Evolutionary conservation across 306 rosid genomes (phyloP).

Genomic region (Ormosia semicastrata): DNA sequence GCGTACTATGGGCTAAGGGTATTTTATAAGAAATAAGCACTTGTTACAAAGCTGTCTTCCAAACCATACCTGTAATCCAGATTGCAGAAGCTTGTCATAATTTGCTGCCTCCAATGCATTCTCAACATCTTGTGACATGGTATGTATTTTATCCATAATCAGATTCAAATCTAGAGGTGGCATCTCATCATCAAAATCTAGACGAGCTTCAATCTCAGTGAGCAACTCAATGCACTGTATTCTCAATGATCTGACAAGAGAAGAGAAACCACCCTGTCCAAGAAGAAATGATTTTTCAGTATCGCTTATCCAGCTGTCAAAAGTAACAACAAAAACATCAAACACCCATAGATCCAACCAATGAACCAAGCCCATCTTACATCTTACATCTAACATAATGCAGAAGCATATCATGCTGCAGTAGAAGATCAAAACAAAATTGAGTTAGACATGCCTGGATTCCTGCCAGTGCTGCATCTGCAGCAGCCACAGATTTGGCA

Average conservation of each 20-base stretch:
- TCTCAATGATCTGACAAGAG: slow-evolving; percentile 71
- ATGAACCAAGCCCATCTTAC: neutral
- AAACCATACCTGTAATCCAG: slow-evolving; percentile 81
- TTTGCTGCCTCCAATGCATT: slow-evolving; percentile 84
- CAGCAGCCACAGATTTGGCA: slow-evolving; percentile 86
- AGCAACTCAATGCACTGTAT: slow-evolving; percentile 84
- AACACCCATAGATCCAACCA: neutral
- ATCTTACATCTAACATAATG: neutral
- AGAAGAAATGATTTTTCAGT: slow-evolving; percentile 18
- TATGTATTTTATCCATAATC: slow-evolving; percentile 53
- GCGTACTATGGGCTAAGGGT: neutral
- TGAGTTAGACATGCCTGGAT: slow-evolving; percentile 66
- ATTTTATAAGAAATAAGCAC: neutral
- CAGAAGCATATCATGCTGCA: neutral
- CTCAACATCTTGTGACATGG: slow-evolving; percentile 76
- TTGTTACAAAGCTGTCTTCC: neutral
- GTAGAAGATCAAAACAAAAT: neutral
- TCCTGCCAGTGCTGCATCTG: slow-evolving; percentile 89
- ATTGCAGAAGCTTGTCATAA: slow-evolving; percentile 94
- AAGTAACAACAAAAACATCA: neutral
- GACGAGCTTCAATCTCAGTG: slow-evolving; percentile 94
- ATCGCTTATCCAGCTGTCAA: neutral
- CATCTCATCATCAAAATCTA: slow-evolving; percentile 96
- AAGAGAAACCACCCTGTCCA: slow-evolving; percentile 89
- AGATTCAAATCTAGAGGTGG: slow-evolving; percentile 68